Conservation (phyloP, 192 early-diverging fungal species). For the Coemansia sp. region DNA sequence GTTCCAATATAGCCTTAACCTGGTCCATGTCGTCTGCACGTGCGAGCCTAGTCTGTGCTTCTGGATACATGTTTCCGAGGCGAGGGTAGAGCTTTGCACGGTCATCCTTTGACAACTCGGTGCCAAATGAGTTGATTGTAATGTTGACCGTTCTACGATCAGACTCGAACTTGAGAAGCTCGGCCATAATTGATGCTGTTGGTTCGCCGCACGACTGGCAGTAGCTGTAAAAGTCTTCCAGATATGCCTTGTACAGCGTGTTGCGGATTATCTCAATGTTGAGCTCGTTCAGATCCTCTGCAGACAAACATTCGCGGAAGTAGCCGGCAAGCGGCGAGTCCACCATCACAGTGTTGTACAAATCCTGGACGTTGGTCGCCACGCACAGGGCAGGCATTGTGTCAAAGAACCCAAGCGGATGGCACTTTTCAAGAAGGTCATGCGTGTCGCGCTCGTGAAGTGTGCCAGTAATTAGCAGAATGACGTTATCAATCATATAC, state of each 20-base stretch:
- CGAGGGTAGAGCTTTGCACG: slow-evolving; percentile 92
- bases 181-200: slow-evolving; percentile 92
- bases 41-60: slow-evolving; percentile 81
- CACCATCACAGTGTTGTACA: slow-evolving; percentile 95
- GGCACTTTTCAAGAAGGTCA: slow-evolving; percentile 95
- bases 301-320: slow-evolving; percentile 95
- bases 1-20: slow-evolving; percentile 83
- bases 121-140: slow-evolving; percentile 98
- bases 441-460: slow-evolving; percentile 97
- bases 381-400: slow-evolving; percentile 97
- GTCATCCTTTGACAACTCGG: slow-evolving; percentile 97
- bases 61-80: slow-evolving; percentile 90
- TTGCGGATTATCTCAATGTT: slow-evolving; percentile 99
- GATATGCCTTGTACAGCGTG: slow-evolving; percentile 97
- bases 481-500: slow-evolving; percentile 99
- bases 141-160: slow-evolving; percentile 98
- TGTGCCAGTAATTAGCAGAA: slow-evolving; percentile 96
- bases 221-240: slow-evolving; percentile 97
- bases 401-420: slow-evolving; percentile 98
- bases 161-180: slow-evolving; percentile 95
- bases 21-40: slow-evolving; percentile 93
- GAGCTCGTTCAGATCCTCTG: slow-evolving; percentile 97
- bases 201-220: slow-evolving; percentile 79
- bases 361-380: slow-evolving; percentile 92
- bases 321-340: slow-evolving; percentile 98